These are phyloP conservation scores for Balakata baccata DNA, from an alignment of 345 rosid genomes.

Conservation along the genomic window DNA sequence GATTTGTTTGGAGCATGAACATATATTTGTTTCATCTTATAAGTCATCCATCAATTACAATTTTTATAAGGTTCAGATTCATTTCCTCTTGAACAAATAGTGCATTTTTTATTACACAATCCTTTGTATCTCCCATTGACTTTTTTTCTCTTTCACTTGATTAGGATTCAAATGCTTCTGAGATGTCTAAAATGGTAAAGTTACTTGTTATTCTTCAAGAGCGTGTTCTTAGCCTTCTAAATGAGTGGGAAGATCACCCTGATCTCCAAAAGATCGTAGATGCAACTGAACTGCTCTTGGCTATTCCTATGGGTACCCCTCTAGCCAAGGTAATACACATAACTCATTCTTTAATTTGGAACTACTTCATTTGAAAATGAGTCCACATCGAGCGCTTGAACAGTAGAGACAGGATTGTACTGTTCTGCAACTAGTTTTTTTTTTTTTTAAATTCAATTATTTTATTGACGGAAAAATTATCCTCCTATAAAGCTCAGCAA, in stretches of 20 bases:
- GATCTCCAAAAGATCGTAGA: slow-evolving; percentile 73
- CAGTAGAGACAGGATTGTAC: background rate
- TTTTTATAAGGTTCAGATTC: slow-evolving; percentile 73
- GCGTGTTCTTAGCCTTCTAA: slow-evolving; percentile 44
- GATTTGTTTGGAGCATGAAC: slow-evolving; percentile 61
- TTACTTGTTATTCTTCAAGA: slow-evolving; percentile 48
- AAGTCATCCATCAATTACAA: slow-evolving; percentile 50
- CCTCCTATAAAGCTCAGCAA: background rate
- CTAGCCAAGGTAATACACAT: slow-evolving; percentile 62
- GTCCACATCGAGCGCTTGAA: background rate
- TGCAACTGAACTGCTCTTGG: slow-evolving; percentile 66
- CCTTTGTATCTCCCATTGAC: slow-evolving; percentile 6
- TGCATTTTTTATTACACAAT: slow-evolving; percentile 4
- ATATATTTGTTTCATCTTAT: slow-evolving; percentile 34
- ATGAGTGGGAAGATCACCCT: slow-evolving; percentile 76
- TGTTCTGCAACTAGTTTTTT: too few species aligned
- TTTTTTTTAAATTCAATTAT: too few species aligned
- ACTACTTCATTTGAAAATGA: background rate
- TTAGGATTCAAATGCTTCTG: slow-evolving; percentile 72
- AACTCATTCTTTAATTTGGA: slow-evolving; percentile 7
- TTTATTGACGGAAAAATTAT: background rate
- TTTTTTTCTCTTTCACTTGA: slow-evolving; percentile 13
- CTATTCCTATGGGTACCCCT: slow-evolving; percentile 67
- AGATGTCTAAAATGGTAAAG: slow-evolving; percentile 70
- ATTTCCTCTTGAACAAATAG: background rate